A percentile compares a stretch with the other conserved stretches of the same genome.
Conservation (phyloP, 2,329 filamentous ascomycete species). For the Penicillium sp. region DNA sequence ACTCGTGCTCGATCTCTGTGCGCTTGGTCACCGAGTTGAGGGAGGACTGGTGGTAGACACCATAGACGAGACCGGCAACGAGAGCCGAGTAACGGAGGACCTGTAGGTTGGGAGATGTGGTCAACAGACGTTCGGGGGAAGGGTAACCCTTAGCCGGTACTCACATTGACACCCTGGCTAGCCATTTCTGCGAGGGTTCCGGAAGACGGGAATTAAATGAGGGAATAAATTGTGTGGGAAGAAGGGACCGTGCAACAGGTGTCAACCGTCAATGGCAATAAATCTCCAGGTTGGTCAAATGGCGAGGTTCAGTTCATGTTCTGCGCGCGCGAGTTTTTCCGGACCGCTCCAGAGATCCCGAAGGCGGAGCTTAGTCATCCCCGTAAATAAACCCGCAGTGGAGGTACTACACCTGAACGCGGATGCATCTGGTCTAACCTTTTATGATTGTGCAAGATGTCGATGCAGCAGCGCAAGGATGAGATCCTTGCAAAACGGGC, state of each 20-base stretch:
- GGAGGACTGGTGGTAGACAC: constrained; percentile 85
- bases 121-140: constrained; percentile 20
- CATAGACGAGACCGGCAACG: constrained; percentile 88
- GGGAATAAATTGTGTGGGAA: constrained; percentile 25
- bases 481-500: constrained; percentile 96
- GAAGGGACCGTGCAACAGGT: constrained; percentile 31
- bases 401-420: constrained; percentile 1
- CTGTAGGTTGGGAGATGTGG: constrained; percentile 49
- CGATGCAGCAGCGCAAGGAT: constrained; percentile 73
- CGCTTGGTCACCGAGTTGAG: constrained; percentile 70
- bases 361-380: constrained; percentile 39
- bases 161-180: constrained; percentile 66
- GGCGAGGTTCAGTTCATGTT: constrained; percentile 38
- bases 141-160: constrained; percentile 25
- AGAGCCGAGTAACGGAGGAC: constrained; percentile 97
- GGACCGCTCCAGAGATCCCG: constrained; percentile 25
- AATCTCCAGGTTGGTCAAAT: constrained; percentile 29
- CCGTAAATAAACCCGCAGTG: constrained; percentile 27
- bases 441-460: constrained; percentile 24
- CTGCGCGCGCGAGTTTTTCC: constrained; percentile 42
- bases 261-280: constrained; percentile 41
- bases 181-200: constrained; percentile 55
- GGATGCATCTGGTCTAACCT: constrained; percentile 5
- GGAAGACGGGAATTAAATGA: constrained; percentile 38
- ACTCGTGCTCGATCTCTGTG: constrained; percentile 73